These are phyloP conservation scores for Claviceps pazoutovae DNA, from an alignment of 2,329 filamentous ascomycete genomes.

Conservation along the genomic window DNA sequence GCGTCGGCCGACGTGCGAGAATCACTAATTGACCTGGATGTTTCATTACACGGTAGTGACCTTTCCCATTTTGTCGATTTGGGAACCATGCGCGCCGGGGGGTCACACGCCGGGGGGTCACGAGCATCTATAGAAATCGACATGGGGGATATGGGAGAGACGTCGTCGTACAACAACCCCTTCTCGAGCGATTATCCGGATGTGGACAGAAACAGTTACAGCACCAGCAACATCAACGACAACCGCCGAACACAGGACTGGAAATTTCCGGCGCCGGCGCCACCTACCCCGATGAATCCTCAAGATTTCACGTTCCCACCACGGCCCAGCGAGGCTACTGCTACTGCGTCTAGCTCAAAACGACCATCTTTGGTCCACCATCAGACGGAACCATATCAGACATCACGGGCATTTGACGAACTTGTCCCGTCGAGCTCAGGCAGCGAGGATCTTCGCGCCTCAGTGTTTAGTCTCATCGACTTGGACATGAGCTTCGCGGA, in stretches of 20 bases:
- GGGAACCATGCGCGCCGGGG: conserved; percentile 42
- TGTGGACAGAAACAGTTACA: conserved; percentile 21
- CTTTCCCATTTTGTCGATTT: conserved; percentile 46
- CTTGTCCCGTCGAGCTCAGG: conserved; percentile 22
- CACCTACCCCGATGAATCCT: conserved; percentile 35
- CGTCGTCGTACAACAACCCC: conserved; percentile 30
- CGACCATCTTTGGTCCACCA: conserved; percentile 36
- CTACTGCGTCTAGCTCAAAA: conserved; percentile 13
- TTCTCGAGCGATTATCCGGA: conserved; percentile 46
- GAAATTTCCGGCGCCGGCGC: conserved; percentile 41
- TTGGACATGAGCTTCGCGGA: conserved; percentile 42
- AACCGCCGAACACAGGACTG: conserved; percentile 41
- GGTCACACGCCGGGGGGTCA: conserved; percentile 31
- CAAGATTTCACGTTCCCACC: conserved; percentile 39
- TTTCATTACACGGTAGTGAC: conserved; percentile 40
- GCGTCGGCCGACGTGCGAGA: conserved; percentile 39
- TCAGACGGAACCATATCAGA: conserved; percentile 34
- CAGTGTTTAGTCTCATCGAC: conserved; percentile 35
- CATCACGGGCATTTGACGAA: conserved; percentile 28
- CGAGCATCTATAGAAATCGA: conserved; percentile 36
- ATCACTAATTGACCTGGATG: conserved; percentile 51
- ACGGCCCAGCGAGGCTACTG: conserved; percentile 21
- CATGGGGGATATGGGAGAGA: conserved; percentile 30
- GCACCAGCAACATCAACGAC: conserved; percentile 21
- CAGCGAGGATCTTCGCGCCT: conserved; percentile 25